Conservation (phyloP, 179 eudicot genomes). For the Pouteria campechiana region DNA sequence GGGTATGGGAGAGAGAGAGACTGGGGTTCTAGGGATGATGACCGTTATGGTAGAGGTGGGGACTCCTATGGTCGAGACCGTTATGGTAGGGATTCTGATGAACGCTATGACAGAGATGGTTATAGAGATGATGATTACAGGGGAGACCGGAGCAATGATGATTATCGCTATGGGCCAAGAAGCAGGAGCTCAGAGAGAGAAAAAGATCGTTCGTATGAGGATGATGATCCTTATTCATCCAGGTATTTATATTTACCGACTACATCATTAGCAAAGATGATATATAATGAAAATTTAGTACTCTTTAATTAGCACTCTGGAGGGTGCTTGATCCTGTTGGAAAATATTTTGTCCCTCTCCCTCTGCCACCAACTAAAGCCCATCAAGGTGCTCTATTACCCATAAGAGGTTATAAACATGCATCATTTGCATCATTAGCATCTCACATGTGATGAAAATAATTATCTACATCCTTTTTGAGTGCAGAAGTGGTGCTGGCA, state of each 20-base stretch:
- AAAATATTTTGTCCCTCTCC: too few species aligned
- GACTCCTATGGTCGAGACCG: constrained; percentile 50
- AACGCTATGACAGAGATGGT: constrained; percentile 51
- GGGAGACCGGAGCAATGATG: constrained; percentile 63
- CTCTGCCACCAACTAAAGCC: too few species aligned
- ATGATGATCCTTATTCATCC: constrained; percentile 75
- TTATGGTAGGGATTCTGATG: constrained; percentile 56
- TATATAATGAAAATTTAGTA: too few species aligned
- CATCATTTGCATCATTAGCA: too few species aligned
- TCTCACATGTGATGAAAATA: not conserved
- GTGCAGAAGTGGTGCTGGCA: constrained; percentile 67
- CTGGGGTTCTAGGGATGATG: constrained; percentile 51
- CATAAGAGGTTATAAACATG: too few species aligned
- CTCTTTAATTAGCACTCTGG: too few species aligned
- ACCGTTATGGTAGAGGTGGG: constrained; percentile 54
- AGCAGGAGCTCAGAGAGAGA: constrained; percentile 82
- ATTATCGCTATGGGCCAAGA: constrained; percentile 46
- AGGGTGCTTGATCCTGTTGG: too few species aligned
- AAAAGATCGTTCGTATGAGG: constrained; percentile 59
- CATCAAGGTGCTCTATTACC: too few species aligned
- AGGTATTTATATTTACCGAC: constrained; percentile 46
- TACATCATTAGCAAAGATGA: too few species aligned
- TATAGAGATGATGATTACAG: constrained; percentile 68
- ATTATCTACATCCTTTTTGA: constrained; percentile 11
- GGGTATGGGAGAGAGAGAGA: constrained; percentile 87